These are phyloP conservation scores for Periglandula ipomoeae DNA, from an alignment of 2,329 filamentous ascomycete genomes.

Conservation along the genomic window DNA sequence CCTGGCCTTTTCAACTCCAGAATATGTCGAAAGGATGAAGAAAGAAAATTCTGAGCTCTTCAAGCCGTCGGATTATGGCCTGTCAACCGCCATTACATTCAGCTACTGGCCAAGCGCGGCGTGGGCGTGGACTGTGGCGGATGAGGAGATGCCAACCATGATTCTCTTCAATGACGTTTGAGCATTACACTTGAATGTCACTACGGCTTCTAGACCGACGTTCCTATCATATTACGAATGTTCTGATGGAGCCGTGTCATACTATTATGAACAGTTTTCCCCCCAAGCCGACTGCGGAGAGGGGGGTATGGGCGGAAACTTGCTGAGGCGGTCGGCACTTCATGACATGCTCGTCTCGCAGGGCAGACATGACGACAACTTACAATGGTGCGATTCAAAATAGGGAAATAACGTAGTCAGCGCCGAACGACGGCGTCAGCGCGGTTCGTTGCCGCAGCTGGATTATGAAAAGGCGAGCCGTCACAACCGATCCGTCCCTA, in stretches of 20 bases:
- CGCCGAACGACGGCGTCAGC: too few relatives aligned
- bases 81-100: neutral
- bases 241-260: neutral
- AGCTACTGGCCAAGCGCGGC: neutral
- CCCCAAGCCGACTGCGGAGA: neutral
- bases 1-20: too few relatives aligned
- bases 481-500: neutral
- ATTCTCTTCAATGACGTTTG: neutral
- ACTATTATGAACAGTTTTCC: neutral
- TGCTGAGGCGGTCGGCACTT: too few relatives aligned
- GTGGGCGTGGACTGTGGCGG: neutral
- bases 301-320: neutral
- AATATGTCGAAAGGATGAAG: neutral
- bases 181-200: neutral
- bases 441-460: neutral
- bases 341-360: too few relatives aligned
- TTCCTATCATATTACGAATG: neutral
- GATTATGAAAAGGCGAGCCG: neutral
- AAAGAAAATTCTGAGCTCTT: neutral
- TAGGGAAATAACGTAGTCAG: too few relatives aligned
- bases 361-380: too few relatives aligned
- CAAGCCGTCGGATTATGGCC: neutral
- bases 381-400: too few relatives aligned
- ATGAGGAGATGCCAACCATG: neutral
- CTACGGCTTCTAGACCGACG: neutral